Base-by-base conservation (phyloP, 1,284 basidiomycete genomes). In the Paramarasmius palmivorus region DNA sequence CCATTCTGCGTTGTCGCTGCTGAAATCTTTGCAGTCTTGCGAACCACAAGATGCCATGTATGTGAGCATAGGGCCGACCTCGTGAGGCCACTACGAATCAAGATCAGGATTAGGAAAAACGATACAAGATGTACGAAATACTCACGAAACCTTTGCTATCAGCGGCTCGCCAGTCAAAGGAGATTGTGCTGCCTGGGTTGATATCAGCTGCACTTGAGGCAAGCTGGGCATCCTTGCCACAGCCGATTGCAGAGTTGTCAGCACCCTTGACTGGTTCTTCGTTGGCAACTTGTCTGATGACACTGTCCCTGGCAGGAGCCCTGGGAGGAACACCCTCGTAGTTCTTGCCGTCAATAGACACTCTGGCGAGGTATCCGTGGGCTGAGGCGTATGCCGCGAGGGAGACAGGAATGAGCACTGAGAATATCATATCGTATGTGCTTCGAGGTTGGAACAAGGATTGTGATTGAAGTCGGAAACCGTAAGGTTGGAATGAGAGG, bases 31-130 rank as follows among this genome's bases (percentile, higher is more conserved):
- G 66, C 83, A 84, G 10, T 75, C 72, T 1, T 70, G 70, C 36
- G 68, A 63, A 7, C 74, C 74, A 59, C 82, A 84, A 34, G 73
- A 66, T 0, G 81, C 71, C 73, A 86, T 74, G 61, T 86, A 86
- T 23, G 76, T 78, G 65, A 85, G 72, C 56, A 85, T 59, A 2
- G 83, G 83, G 4, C 83, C 83, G 15, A 68, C 77, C 39, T 83
- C 69, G 59, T 86, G 83, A 0, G 79, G 53, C 57, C 57, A 58
- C 57, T 58, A 50, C n/a, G 17, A 23, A 49, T 41, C 8, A 12
- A 17, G 14, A 32, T 20, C 20, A 42, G 5, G 40, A 34, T 3
- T 17, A 50, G 9, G 4, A 1, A 10, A 25, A 17, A 6, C 7
- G 23, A 8, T 26, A 10, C 4, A 34, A 17, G 17, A 19, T 8